These are phyloP conservation scores for Kuraishia molischiana DNA, from an alignment of 805 yeast species.

Conservation along the genomic window DNA sequence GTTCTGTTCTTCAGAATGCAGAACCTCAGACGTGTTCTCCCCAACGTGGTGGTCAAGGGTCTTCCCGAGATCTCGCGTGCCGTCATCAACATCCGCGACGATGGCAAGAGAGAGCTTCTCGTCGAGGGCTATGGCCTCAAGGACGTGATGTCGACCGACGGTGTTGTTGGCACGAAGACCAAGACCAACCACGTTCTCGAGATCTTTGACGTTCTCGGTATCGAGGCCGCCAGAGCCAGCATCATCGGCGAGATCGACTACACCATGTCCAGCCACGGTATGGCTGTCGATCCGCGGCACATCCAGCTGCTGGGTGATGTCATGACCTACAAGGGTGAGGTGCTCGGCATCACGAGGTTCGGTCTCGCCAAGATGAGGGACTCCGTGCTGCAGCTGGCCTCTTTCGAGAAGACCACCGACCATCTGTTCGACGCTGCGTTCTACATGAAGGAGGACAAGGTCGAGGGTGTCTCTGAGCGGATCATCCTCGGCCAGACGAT, in stretches of 20 bases:
- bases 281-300: constrained; percentile 99
- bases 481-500: constrained; percentile 96
- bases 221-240: constrained; percentile 93
- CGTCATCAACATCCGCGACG: constrained; percentile 86
- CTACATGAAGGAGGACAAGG: constrained; percentile 90
- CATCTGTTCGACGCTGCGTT: constrained; percentile 97
- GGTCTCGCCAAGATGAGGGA: constrained; percentile 98
- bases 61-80: constrained; percentile 88
- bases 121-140: constrained; percentile 97
- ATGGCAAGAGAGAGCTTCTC: constrained; percentile 77
- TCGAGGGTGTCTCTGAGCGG: constrained; percentile 97
- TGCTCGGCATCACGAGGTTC: constrained; percentile 94
- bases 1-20: constrained; percentile 80
- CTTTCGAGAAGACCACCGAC: constrained; percentile 97
- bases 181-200: constrained; percentile 89
- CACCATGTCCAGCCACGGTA: constrained; percentile 98
- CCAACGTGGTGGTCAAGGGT: constrained; percentile 88
- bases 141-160: constrained; percentile 96
- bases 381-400: constrained; percentile 91
- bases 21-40: constrained; percentile 74
- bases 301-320: constrained; percentile 96
- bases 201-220: constrained; percentile 82
- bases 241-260: constrained; percentile 92
- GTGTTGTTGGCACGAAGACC: constrained; percentile 83
- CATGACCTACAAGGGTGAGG: constrained; percentile 98